These are phyloP conservation scores for Mallotus nudiflorus DNA, from an alignment of 345 rosid genomes.

Conservation along the genomic window DNA sequence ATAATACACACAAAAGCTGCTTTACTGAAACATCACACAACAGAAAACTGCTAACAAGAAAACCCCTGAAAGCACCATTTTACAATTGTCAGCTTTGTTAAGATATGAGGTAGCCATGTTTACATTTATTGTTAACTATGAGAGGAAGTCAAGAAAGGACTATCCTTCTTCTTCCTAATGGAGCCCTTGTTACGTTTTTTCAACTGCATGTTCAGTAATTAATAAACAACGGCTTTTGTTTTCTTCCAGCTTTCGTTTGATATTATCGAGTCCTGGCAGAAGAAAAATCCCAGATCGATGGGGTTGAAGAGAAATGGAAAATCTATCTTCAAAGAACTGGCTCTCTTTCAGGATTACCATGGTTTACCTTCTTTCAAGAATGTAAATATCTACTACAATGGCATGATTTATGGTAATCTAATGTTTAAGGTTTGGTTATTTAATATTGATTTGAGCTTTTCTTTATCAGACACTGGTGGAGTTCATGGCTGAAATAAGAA, in stretches of 20 bases:
- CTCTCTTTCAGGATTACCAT: constrained; percentile 38
- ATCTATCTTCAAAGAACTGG: constrained; percentile 28
- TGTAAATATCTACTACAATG: too few relatives aligned
- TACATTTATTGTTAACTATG: too few relatives aligned
- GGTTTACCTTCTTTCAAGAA: constrained; percentile 35
- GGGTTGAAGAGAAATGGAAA: constrained; percentile 19
- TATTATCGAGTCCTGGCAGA: constrained; percentile 27
- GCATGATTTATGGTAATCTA: too few relatives aligned
- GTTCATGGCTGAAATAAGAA: constrained; percentile 30
- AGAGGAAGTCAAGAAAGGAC: too few relatives aligned
- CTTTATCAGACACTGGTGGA: constrained; percentile 21
- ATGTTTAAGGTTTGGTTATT: too few relatives aligned
- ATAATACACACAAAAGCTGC: too few relatives aligned
- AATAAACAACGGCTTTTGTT: not conserved
- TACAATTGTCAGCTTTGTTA: too few relatives aligned
- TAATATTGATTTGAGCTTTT: not conserved
- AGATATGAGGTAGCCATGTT: too few relatives aligned
- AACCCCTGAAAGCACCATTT: too few relatives aligned
- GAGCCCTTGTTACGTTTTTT: not conserved
- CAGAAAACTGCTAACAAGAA: too few relatives aligned
- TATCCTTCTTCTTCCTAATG: not conserved
- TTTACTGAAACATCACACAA: too few relatives aligned
- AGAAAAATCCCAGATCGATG: constrained; percentile 11
- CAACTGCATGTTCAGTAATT: too few relatives aligned
- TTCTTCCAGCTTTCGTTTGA: constrained; percentile 34